Conservation (phyloP, 2,329 filamentous ascomycete species). For the Pseudogymnoascus sp. region DNA sequence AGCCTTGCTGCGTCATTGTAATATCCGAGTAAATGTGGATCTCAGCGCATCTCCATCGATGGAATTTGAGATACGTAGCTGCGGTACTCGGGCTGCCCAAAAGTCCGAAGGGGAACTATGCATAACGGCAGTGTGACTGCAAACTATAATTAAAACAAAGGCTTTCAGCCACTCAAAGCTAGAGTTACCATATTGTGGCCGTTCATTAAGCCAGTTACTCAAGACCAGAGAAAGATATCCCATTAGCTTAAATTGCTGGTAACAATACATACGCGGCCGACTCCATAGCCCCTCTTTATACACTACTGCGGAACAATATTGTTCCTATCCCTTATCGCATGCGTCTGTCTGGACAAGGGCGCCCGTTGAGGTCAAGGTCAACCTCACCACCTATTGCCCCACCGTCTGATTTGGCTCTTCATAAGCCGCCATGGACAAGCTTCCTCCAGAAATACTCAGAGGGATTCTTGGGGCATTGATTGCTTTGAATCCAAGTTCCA, state of each 20-base stretch:
- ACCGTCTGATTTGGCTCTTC: neutral
- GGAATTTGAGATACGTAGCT: neutral
- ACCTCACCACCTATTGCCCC: slow-evolving; percentile 8
- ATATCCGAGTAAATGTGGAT: slow-evolving; percentile 1
- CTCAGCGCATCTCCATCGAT: neutral
- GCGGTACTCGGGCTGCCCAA: neutral
- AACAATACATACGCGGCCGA: neutral
- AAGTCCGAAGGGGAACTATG: neutral
- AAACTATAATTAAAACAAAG: neutral
- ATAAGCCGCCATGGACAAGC: slow-evolving; percentile 34
- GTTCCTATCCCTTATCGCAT: slow-evolving; percentile 6
- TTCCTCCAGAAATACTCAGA: slow-evolving; percentile 42
- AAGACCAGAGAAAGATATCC: neutral
- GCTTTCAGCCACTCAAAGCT: neutral
- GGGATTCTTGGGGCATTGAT: slow-evolving; percentile 40
- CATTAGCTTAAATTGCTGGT: neutral
- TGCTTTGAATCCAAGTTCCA: slow-evolving; percentile 31
- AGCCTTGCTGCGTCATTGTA: neutral
- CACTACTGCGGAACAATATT: neutral
- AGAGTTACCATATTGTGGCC: neutral
- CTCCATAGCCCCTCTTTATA: neutral
- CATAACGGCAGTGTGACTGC: neutral
- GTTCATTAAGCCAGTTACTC: neutral
- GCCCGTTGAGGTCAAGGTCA: neutral
- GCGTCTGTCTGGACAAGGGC: neutral